phyloP scores from a whole-genome alignment of 129 eudicot species.

The Logfia minima region DNA sequence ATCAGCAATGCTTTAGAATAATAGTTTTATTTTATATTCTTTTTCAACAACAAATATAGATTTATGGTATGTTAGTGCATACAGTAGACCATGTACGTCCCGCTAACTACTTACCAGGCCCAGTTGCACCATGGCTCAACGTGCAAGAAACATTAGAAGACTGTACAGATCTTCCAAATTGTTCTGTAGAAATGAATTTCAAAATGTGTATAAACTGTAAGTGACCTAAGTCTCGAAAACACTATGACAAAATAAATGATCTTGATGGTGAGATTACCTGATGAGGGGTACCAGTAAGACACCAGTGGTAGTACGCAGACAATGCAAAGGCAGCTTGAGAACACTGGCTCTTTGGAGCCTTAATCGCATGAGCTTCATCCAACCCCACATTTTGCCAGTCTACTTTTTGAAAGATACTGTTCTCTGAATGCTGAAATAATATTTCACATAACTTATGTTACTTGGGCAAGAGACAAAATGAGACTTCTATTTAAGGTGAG shows the following conservation, averaged over 20 bases:
- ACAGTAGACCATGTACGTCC: too few species aligned
- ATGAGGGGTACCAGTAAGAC: constrained; percentile 91
- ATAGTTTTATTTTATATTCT: too few species aligned
- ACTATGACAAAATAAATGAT: background rate
- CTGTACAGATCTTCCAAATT: constrained; percentile 80
- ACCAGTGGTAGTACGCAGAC: constrained; percentile 73
- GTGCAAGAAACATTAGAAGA: constrained; percentile 74
- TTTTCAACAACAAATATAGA: background rate
- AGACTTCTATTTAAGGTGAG: background rate
- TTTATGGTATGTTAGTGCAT: background rate
- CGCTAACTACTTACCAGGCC: constrained; percentile 61
- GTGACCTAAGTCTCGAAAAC: background rate
- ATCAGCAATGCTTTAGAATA: background rate
- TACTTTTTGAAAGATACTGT: constrained; percentile 66
- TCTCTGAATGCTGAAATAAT: constrained; percentile 38
- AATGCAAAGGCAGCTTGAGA: constrained; percentile 76
- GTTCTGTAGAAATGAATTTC: constrained; percentile 47
- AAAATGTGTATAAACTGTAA: background rate
- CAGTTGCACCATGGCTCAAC: constrained; percentile 99
- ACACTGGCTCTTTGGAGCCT: constrained; percentile 60
- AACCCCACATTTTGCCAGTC: constrained; percentile 79
- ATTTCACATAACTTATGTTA: background rate
- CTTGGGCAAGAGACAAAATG: background rate
- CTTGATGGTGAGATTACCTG: constrained; percentile 44
- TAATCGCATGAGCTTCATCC: constrained; percentile 89